Conservation (phyloP, 2,329 filamentous ascomycete species). For the Akanthomyces dipterigenus region DNA sequence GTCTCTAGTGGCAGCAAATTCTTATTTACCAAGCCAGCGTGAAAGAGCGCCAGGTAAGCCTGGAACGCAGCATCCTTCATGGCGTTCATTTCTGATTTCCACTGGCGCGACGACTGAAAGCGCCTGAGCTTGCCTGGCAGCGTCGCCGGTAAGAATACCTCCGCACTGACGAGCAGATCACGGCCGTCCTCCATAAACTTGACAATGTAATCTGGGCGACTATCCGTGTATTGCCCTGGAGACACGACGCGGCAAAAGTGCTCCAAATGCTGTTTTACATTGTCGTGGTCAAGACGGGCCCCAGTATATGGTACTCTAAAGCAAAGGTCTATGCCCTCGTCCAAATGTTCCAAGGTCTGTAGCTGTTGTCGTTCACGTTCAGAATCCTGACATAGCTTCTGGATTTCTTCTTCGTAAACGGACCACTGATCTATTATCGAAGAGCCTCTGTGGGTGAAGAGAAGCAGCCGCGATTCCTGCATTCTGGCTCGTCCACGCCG, state of each 20-base stretch:
- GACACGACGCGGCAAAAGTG: constrained; percentile 70
- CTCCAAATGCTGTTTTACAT: constrained; percentile 67
- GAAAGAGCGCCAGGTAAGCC: constrained; percentile 65
- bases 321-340: constrained; percentile 17
- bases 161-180: constrained; percentile 40
- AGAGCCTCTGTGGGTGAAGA: constrained; percentile 32
- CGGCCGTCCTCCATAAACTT: constrained; percentile 27
- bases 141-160: constrained; percentile 63
- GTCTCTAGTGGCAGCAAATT: constrained; percentile 61
- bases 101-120: constrained; percentile 30
- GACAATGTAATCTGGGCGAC: constrained; percentile 61
- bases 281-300: constrained; percentile 64
- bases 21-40: constrained; percentile 67
- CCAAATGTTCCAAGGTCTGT: constrained; percentile 39
- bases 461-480: constrained; percentile 42
- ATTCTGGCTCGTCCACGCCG: constrained; percentile 47
- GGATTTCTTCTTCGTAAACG: constrained; percentile 66
- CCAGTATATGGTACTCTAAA: constrained; percentile 39
- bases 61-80: constrained; percentile 78
- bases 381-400: constrained; percentile 59
- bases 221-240: constrained; percentile 53
- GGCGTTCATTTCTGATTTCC: constrained; percentile 66
- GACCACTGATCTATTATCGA: constrained; percentile 48
- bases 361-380: constrained; percentile 42
- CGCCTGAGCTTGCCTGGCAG: constrained; percentile 43